phyloP scores from a whole-genome alignment of 2,329 filamentous ascomycete genomes.

The Sarocladiaceae sp. region DNA sequence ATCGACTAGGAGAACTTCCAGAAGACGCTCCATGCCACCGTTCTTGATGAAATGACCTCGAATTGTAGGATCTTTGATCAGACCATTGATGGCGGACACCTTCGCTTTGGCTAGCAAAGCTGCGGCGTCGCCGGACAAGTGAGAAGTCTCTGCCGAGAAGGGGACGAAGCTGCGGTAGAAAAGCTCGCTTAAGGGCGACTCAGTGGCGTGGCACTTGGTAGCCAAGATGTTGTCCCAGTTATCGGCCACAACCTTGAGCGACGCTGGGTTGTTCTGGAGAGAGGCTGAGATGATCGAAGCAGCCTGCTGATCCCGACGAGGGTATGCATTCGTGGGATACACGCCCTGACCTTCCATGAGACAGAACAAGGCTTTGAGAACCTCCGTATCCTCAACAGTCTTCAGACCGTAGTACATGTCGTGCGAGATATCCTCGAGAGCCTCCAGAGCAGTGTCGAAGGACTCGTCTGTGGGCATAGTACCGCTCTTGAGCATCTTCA shows the following conservation, averaged over 20 bases:
- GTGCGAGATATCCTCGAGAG: slow-evolving; percentile 60
- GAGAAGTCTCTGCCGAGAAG: slow-evolving; percentile 14
- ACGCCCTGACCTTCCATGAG: slow-evolving; percentile 36
- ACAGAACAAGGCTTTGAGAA: slow-evolving; percentile 53
- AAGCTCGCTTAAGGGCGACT: slow-evolving; percentile 27
- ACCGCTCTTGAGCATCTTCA: slow-evolving; percentile 46
- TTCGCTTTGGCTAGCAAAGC: slow-evolving; percentile 31
- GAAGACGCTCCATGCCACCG: slow-evolving; percentile 49
- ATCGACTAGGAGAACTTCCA: slow-evolving; percentile 40
- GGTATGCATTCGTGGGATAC: slow-evolving; percentile 19
- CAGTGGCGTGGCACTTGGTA: slow-evolving; percentile 29
- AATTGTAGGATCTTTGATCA: slow-evolving; percentile 51
- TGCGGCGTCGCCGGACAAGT: slow-evolving; percentile 16
- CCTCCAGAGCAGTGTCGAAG: slow-evolving; percentile 49
- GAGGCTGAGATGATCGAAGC: slow-evolving; percentile 54
- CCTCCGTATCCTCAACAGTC: slow-evolving; percentile 51
- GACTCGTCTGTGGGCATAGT: slow-evolving; percentile 23
- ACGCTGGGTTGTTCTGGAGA: slow-evolving; percentile 62
- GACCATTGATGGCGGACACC: slow-evolving; percentile 49
- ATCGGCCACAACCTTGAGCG: slow-evolving; percentile 46
- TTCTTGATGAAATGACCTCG: slow-evolving; percentile 50
- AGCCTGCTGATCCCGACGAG: slow-evolving; percentile 45
- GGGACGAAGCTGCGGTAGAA: slow-evolving; percentile 39
- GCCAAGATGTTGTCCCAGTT: slow-evolving; percentile 41
- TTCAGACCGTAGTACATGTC: slow-evolving; percentile 67